These are phyloP conservation scores for Discostella stelligera DNA, from an alignment of 352 stramenopile genomes.

Conservation along the genomic window DNA sequence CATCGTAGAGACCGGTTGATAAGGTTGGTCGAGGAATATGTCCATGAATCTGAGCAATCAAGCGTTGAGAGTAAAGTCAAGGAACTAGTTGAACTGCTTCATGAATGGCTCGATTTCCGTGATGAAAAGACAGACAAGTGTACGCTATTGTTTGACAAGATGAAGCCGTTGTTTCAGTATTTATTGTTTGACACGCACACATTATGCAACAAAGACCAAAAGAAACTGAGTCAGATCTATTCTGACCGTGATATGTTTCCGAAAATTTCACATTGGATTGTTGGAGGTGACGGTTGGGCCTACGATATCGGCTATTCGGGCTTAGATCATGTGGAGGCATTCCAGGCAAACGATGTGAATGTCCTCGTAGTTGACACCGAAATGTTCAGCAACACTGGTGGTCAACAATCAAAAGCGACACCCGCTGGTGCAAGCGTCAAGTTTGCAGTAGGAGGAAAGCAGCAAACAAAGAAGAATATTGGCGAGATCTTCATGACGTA, in stretches of 20 bases:
- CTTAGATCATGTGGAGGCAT: constrained; percentile 78
- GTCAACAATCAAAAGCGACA: constrained; percentile 72
- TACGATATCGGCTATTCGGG: constrained; percentile 82
- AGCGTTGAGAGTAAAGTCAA: constrained; percentile 12
- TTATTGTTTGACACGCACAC: constrained; percentile 35
- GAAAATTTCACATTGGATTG: constrained; percentile 81
- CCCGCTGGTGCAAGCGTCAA: constrained; percentile 65
- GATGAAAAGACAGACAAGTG: constrained; percentile 78
- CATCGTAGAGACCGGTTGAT: constrained; percentile 66
- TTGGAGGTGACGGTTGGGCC: constrained; percentile 82
- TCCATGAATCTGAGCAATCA: constrained; percentile 50
- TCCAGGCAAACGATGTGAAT: constrained; percentile 78
- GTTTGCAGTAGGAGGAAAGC: constrained; percentile 73
- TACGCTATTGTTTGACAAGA: constrained; percentile 69
- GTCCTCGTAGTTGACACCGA: constrained; percentile 82
- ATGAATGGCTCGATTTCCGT: constrained; percentile 72
- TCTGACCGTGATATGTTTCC: constrained; percentile 77
- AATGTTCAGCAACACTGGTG: constrained; percentile 75
- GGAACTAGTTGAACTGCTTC: constrained; percentile 61
- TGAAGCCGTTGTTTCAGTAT: constrained; percentile 65
- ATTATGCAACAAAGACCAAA: constrained; percentile 25
- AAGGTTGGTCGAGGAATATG: constrained; percentile 65
- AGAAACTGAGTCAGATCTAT: constrained; percentile 62
- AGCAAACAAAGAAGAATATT: constrained; percentile 88
- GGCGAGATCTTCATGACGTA: constrained; percentile 92